A percentile compares a stretch with the other conserved stretches of the same genome.
These are phyloP conservation scores for Auriscalpium orientale DNA, from an alignment of 768 basidiomycete genomes.

Conservation along the genomic window DNA sequence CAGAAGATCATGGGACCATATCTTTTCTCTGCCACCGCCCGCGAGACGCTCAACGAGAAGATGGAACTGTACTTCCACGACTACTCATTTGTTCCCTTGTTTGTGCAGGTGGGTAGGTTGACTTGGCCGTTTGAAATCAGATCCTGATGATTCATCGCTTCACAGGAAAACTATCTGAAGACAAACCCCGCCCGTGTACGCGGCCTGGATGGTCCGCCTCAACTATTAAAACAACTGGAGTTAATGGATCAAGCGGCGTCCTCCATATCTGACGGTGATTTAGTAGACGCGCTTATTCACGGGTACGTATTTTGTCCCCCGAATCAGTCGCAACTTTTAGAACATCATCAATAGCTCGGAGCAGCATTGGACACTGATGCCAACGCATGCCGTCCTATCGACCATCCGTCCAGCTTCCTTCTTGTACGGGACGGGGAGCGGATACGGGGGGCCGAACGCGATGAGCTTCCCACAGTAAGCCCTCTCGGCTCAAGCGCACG, in stretches of 20 bases:
- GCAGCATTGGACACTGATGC: conserved; percentile 95
- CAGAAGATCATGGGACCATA: conserved; percentile 87
- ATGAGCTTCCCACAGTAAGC: conserved; percentile 82
- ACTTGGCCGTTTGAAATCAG: background rate
- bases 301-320: conserved; percentile 42
- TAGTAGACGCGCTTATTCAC: conserved; percentile 90
- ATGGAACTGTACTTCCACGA: conserved; percentile 97
- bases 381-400: conserved; percentile 85
- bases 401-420: conserved; percentile 82
- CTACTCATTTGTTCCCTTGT: conserved; percentile 87
- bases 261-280: conserved; percentile 90
- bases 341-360: conserved; percentile 51
- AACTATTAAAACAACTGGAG: conserved; percentile 62
- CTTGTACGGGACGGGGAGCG: conserved; percentile 65
- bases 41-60: conserved; percentile 82
- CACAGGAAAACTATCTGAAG: conserved; percentile 91
- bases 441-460: conserved; percentile 57
- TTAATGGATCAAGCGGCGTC: conserved; percentile 85
- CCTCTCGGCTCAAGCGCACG: too few species aligned
- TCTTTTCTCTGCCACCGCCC: conserved; percentile 73
- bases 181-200: conserved; percentile 59
- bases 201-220: conserved; percentile 54
- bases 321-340: background rate
- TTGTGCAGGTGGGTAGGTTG: conserved; percentile 70
- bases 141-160: background rate